Base-by-base conservation (phyloP, 768 basidiomycete genomes). In the Tylopilus vinaceipallidus region DNA sequence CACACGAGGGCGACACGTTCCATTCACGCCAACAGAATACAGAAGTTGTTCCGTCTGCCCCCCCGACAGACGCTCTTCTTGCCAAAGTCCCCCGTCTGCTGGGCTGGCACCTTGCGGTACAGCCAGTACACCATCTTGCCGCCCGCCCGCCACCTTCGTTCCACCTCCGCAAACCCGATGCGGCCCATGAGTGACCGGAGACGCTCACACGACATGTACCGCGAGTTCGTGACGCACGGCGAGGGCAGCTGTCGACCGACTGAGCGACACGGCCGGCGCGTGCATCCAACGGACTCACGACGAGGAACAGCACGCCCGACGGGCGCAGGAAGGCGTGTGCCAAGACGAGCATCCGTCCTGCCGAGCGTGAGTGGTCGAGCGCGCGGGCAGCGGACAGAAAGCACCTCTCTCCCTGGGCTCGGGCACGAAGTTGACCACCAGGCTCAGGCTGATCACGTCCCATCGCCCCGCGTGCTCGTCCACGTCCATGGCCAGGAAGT, bases 101-200 rank as follows among this genome's bases (percentile, higher is more conserved):
- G 59, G 44, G 0, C 17, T 13, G 5, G 32, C 42, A 19, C 42
- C 65, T 82, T 89, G n/a, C 68, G 76, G 63, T 81, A 93, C 9
- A 97, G 72, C 83, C 86, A 90, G 64, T 95, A 97, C 3, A 75
- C 84, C 79, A 95, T 93, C 68, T 91, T 95, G 5, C 91, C 86
- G 13, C 81, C 81, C 20, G 68, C 61, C 59, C 76, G 82, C 83
- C 84, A 88, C 53, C 77, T 75, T 38, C 74, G 75, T 47, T 78
- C 75, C 19, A 86, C 62, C 60, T 82, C 71, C 0, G 55, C 60
- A 61, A 93, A 94, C 0, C 90, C 90, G 6, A 91, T 62, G 6
- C 69, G 59, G 0, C 61, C 49, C 84, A 91, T 84, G 36, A 91
- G 68, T 3, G 63, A 63, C 20, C 67, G 67, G 7, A 94, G 74